Evolutionary conservation across 2,329 filamentous ascomycete species (phyloP), one percentile per base, ranked within the genome.

Genomic region (Colletotrichum sp.): DNA sequence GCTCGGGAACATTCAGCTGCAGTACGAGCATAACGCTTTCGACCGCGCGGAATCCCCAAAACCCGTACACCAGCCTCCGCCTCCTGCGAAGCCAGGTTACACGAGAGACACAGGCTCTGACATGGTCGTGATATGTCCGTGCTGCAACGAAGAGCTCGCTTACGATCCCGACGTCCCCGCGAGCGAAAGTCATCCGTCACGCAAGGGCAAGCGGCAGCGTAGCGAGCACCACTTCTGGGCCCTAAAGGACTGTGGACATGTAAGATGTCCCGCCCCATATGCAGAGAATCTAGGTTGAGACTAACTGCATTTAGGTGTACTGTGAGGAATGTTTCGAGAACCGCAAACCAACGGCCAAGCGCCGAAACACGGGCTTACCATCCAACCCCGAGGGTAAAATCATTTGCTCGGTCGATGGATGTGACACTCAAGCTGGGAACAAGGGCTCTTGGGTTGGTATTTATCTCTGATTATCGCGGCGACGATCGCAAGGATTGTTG

Each of bases 191-290:
- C 24, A 81, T 81, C 7, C 82, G 84, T 0, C 85, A 12, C 84
- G 86, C 21, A 89, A 86, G 52, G 85, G 86, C 64, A 92, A 90
- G 80, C 79, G 83, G 39, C 86, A 89, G 24, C 85, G 87, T 8
- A 90, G 89, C 26, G 96, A 98, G 84, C 93, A 95, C 81, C 94
- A 98, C 80, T 96, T 99, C 77, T 99, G 96, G 96, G 94, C 97
- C 1, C 90, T 97, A 44, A 98, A 96, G 85, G 90, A 90, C 68
- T 99, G 97, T 83, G 97, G 97, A 78, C 97, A 99, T 87, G 97
- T 99, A 90, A 82, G 89, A 83, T 32, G 9, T 16, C 24, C 24
- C 73, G 26, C 79, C 60, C 15, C 8, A 52, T 12, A 18, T 7
- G 12, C 21, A 21, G 44, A 21, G n/a, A 13, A 24, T 36, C 12